These are phyloP conservation scores for Linnemannia schmuckeri DNA, from an alignment of 192 early-diverging fungal species.

Conservation along the genomic window DNA sequence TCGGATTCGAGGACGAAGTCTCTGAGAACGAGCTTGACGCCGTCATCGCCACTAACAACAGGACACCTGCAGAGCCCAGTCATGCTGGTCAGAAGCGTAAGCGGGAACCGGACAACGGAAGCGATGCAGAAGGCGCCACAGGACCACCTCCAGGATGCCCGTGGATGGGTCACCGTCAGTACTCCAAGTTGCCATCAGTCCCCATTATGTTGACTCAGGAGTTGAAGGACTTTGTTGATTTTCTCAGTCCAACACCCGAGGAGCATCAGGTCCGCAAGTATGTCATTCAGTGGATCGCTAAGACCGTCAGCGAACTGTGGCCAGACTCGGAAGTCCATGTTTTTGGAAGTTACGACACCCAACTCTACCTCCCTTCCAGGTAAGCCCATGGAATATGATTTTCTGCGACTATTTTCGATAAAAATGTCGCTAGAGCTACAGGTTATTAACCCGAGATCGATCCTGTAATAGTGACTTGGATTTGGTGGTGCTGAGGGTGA, in stretches of 20 bases:
- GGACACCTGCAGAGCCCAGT: background rate
- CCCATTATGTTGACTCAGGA: conserved; percentile 66
- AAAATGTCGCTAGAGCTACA: no score
- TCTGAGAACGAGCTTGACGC: background rate
- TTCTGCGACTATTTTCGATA: background rate
- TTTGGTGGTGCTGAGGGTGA: background rate
- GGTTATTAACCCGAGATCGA: no score
- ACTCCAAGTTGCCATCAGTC: conserved; percentile 18
- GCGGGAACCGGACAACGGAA: conserved; percentile 10
- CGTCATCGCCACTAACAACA: background rate
- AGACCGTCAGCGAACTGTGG: conserved; percentile 63
- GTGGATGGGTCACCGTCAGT: conserved; percentile 40
- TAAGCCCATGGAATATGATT: conserved; percentile 57
- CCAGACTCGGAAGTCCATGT: conserved; percentile 64
- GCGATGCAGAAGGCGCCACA: conserved; percentile 17
- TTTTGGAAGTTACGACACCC: conserved; percentile 93
- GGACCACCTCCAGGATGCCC: conserved; percentile 29
- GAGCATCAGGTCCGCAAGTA: conserved; percentile 85
- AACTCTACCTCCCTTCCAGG: conserved; percentile 89
- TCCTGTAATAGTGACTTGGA: conserved; percentile 36
- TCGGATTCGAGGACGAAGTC: conserved; percentile 27
- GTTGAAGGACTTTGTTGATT: conserved; percentile 81
- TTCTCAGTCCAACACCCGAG: conserved; percentile 81
- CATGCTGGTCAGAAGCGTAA: conserved; percentile 17
- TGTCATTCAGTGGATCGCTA: conserved; percentile 75